Percentiles rank a stretch among this genome's conserved stretches.
Evolutionary conservation across 257 asterid species (phyloP).

Genomic region (Lycium barbarum): DNA sequence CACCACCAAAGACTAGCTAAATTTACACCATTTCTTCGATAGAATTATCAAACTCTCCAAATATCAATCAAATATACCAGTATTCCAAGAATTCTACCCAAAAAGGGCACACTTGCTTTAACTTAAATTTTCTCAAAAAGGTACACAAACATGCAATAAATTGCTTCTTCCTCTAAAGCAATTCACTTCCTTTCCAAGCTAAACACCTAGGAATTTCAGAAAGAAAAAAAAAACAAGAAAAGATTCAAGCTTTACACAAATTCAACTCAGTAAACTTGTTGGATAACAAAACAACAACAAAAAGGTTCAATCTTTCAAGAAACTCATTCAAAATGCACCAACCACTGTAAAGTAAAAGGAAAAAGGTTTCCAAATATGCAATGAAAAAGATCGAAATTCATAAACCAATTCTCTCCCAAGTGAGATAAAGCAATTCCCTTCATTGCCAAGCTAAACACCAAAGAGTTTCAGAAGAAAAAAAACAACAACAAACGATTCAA

Average conservation of each 20-base stretch:
- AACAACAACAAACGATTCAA: background rate
- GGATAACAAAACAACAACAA: background rate
- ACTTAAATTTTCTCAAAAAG: background rate
- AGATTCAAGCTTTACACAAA: background rate
- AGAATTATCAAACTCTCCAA: slow-evolving; percentile 31
- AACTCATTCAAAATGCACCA: background rate
- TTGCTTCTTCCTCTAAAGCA: background rate
- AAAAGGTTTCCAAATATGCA: background rate
- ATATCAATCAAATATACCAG: slow-evolving; percentile 9
- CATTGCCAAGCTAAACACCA: background rate
- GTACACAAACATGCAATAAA: slow-evolving; percentile 24
- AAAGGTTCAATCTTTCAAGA: background rate
- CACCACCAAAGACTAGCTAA: slow-evolving; percentile 43
- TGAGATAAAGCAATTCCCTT: background rate
- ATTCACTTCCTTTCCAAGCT: slow-evolving; percentile 18
- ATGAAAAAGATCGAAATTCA: slow-evolving; percentile 19
- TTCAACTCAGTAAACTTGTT: background rate
- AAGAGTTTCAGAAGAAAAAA: background rate
- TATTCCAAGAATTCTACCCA: slow-evolving; percentile 34
- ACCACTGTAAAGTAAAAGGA: background rate
- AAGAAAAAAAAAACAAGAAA: background rate
- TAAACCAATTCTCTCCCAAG: background rate
- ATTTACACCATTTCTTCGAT: slow-evolving; percentile 29
- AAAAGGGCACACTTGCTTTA: background rate
- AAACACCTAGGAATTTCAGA: slow-evolving; percentile 2